Percentiles rank a stretch among this genome's conserved stretches.
These are phyloP conservation scores for Suillus clintonianus DNA, from an alignment of 768 basidiomycete genomes.

Conservation along the genomic window DNA sequence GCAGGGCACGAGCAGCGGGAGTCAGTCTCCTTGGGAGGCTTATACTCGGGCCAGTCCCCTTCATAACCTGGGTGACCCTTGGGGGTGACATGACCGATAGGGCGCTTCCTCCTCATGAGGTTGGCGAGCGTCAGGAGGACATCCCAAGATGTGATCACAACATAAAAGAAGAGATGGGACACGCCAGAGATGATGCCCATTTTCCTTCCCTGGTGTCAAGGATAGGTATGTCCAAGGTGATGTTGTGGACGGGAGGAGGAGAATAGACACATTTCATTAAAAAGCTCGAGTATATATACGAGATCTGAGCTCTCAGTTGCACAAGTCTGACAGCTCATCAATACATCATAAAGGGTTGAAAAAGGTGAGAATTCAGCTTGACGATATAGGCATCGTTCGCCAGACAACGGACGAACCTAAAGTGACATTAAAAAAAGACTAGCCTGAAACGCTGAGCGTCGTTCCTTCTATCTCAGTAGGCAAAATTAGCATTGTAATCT, in stretches of 20 bases:
- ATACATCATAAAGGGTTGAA: no score
- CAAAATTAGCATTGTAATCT: no score
- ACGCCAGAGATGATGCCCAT: not conserved
- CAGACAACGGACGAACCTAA: not conserved
- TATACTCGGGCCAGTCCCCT: constrained; percentile 72
- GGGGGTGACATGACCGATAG: constrained; percentile 55
- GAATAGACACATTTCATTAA: not conserved
- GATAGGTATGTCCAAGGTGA: not conserved
- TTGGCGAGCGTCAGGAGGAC: constrained; percentile 52
- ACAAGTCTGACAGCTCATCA: no score
- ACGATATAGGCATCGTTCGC: no score
- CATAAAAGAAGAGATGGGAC: constrained; percentile 5
- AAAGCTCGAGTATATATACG: not conserved
- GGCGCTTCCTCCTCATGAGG: constrained; percentile 45
- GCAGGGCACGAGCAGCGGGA: constrained; percentile 76
- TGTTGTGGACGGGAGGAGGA: not conserved
- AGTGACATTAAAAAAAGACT: not conserved
- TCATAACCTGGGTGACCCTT: constrained; percentile 55
- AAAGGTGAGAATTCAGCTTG: no score
- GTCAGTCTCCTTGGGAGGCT: constrained; percentile 57
- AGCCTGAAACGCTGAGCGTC: no score
- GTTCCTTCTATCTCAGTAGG: no score
- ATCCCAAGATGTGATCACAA: constrained; percentile 51
- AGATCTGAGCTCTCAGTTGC: no score
- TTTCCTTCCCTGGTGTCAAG: not conserved